Evolutionary conservation across 1,139 yeast genomes (phyloP), one percentile per base, ranked within the genome.

Genomic region (Scheffersomyces cryptocercus): DNA sequence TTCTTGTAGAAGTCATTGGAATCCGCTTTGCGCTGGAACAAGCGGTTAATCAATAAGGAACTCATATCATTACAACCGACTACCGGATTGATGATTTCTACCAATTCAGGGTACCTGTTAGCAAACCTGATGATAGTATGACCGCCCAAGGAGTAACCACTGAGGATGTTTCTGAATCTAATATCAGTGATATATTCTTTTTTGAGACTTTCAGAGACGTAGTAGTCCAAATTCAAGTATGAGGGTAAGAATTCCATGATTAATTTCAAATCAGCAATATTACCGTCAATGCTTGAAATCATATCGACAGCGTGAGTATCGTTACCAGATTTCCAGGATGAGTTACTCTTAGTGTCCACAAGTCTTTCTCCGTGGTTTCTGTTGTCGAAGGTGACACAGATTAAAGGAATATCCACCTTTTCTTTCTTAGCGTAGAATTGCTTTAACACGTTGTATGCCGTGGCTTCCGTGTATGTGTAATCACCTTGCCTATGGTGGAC

Each of bases 91-190:
- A 75, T 62, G 13, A 67, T 66, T 12, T 65, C 61, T 3, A 75
- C 73, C 32, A 60, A 48, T 3, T 67, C 61, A 1, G 81, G 81
- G 47, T 64, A 65, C 47, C 59, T 56, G 35, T 55, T 55, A 5
- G 75, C 81, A 41, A 74, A 71, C 41, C 84, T 62, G 60, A 81
- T 77, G 24, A 75, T 66, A 9, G 75, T 64, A 58, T 84, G 87
- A 0, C 81, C 89, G 1, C 89, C 88, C 48, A 82, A 65, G 0
- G 88, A 82, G 40, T 71, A 71, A 3, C 89, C 89, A 29, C 75
- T 57, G 24, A 80, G 59, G 28, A 75, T 65, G 52, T 73, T 74
- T 39, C 56, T 55, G 47, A 59, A 65, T 24, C 48, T 44, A 41
- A 69, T 52, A 31, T 50, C 44, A 4, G 60, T 53, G 10, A 62